A percentile compares a stretch with the other conserved stretches of the same genome.
Evolutionary conservation across 805 yeast species (phyloP).

Genomic region (Diddensiella santjacobensis): DNA sequence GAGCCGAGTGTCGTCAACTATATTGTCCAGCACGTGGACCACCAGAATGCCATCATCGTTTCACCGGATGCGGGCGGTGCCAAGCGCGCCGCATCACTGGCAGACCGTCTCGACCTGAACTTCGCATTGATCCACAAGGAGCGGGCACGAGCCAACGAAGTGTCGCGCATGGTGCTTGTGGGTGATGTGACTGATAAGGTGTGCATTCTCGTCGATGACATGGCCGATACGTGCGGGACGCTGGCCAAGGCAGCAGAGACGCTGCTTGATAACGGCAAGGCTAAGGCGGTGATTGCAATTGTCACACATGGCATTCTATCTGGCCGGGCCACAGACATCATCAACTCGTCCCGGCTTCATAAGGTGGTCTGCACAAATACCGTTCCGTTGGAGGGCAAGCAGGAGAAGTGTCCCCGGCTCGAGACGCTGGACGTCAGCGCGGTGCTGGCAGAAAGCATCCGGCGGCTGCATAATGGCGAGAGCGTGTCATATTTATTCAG

Average conservation of each 20-base stretch:
- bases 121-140: conserved; percentile 98
- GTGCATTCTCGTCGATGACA: conserved; percentile 90
- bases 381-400: conserved; percentile 74
- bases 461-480: conserved; percentile 96
- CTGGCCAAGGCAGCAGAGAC: conserved; percentile 93
- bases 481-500: conserved; percentile 84
- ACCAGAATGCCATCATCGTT: conserved; percentile 66
- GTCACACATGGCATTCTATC: conserved; percentile 96
- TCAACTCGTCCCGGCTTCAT: conserved; percentile 63
- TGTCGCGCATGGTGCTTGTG: conserved; percentile 92
- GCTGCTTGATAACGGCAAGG: conserved; percentile 65
- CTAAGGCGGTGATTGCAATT: conserved; percentile 83
- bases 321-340: conserved; percentile 75
- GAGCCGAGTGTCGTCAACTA: conserved; percentile 89
- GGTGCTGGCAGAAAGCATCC: conserved; percentile 86
- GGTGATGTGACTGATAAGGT: conserved; percentile 88
- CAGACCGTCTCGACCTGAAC: conserved; percentile 89
- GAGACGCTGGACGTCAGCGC: conserved; percentile 82
- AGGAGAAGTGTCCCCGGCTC: conserved; percentile 57
- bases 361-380: conserved; percentile 90
- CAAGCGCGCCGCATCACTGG: conserved; percentile 91
- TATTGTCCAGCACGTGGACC: conserved; percentile 60
- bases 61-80: conserved; percentile 99
- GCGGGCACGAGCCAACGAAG: conserved; percentile 94
- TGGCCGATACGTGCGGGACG: conserved; percentile 99